Evolutionary conservation across 495 filamentous ascomycete genomes (phyloP).

Genomic region (Aspergillus bertholletiae): DNA sequence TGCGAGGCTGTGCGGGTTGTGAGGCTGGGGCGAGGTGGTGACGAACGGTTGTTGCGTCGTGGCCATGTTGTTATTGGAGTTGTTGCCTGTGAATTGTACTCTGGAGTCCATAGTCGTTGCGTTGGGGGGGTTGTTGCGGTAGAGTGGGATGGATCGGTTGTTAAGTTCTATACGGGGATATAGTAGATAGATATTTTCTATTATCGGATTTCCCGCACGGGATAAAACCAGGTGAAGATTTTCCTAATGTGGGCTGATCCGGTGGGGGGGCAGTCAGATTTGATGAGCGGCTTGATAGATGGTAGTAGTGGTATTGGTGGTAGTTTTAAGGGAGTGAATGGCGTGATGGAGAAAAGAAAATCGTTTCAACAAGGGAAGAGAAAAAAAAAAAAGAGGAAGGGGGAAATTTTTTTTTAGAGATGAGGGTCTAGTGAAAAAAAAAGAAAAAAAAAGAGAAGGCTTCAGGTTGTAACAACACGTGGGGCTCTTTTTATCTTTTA

Average conservation of each 20-base stretch:
- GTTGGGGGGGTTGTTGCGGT: too few relatives aligned
- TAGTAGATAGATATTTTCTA: neutral
- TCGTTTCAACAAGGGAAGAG: neutral
- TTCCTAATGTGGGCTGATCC: conserved; percentile 5
- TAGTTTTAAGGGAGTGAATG: conserved; percentile 8
- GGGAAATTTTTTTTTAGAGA: conserved; percentile 2
- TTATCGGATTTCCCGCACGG: too few relatives aligned
- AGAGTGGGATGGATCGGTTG: too few relatives aligned
- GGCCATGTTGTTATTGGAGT: neutral
- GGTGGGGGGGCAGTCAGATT: neutral
- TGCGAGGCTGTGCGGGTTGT: conserved; percentile 2
- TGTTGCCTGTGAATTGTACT: neutral
- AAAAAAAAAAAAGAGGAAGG: neutral
- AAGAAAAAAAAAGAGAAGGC: neutral
- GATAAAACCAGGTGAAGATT: too few relatives aligned
- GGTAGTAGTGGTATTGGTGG: conserved; percentile 9
- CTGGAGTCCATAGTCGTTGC: too few relatives aligned
- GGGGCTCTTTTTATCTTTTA: conserved; percentile 14
- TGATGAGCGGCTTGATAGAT: neutral
- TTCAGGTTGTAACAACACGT: conserved; percentile 13
- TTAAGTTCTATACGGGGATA: too few relatives aligned
- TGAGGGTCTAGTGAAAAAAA: neutral
- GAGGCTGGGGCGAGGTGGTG: conserved; percentile 5
- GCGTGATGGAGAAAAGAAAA: neutral
- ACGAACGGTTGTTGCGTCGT: neutral